Evolutionary conservation across 768 basidiomycete genomes (phyloP), one percentile per base, ranked within the genome.

Genomic region (Sporobolomyces roseus): DNA sequence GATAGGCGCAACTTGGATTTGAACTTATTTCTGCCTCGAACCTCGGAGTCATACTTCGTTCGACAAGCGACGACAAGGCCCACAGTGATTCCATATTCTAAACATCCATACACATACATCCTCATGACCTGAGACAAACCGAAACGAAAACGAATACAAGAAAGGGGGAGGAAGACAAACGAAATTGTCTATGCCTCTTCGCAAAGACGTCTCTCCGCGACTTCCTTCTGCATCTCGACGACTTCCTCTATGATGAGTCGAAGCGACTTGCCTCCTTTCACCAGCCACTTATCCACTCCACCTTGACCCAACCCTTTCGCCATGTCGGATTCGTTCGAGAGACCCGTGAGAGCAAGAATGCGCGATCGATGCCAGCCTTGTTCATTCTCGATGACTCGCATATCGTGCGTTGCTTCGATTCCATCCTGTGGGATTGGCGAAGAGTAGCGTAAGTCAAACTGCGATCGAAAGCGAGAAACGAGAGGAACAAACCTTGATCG

Each of bases 261-360:
- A 4, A 71, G 50, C 5, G 61, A 63, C 36, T 66, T 59, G 13
- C 69, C 69, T 9, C 69, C 69, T 25, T 71, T 71, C 41, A 71
- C 65, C 30, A 71, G 32, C 69, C 69, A 71, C 25, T 30, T 25
- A 65, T 71, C 61, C 27, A 71, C 25, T 0, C n/a, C n/a, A n/a
- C 68, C 68, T 30, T 48, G 50, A 12, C 29, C 41, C 29, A 61
- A 25, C 21, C 60, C 64, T 35, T 58, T 35, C n/a, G 61, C 60
- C 48, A 70, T 66, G 21, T 70, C 69, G 7, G 21, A 0, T 13
- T 65, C 69, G 61, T 58, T 65, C 21, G 60, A 51, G 14, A 70
- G 50, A 1, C 69, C 69, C 0, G 69, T 70, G 25, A 70, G 55
- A 2, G 69, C 69, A 43, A 66, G 32, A 48, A 71, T 71, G 2